Conservation (phyloP, 345 rosid species). For the Salix arbutifolia region DNA sequence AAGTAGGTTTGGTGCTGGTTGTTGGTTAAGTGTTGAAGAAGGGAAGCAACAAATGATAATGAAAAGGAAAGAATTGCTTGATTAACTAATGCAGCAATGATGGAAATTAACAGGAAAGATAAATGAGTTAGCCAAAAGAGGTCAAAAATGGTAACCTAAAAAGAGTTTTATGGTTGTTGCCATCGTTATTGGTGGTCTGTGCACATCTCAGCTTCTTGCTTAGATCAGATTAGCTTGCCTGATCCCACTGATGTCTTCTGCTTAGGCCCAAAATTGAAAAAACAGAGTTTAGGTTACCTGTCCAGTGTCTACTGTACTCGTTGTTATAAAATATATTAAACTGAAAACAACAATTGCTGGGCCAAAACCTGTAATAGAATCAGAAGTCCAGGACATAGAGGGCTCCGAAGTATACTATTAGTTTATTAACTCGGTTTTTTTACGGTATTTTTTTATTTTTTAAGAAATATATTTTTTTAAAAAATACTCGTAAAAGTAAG, state of each 20-base stretch:
- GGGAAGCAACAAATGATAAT: slow-evolving; percentile 27
- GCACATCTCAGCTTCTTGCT: slow-evolving; percentile 11
- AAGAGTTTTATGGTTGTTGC: neutral
- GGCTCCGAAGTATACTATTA: too few species aligned
- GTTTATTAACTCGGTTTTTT: too few species aligned
- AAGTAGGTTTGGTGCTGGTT: slow-evolving; percentile 40
- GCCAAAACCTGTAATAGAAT: too few species aligned
- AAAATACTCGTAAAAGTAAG: too few species aligned
- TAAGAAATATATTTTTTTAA: too few species aligned
- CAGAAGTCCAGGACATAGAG: too few species aligned
- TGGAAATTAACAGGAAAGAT: slow-evolving; percentile 1
- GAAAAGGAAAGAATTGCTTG: slow-evolving; percentile 21
- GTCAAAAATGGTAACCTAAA: slow-evolving; percentile 1
- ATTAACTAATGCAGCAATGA: slow-evolving; percentile 12
- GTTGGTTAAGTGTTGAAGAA: slow-evolving; percentile 41
- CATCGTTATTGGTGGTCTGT: slow-evolving; percentile 1
- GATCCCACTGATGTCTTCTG: neutral
- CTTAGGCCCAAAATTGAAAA: neutral
- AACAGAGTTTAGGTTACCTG: too few species aligned
- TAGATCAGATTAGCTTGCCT: slow-evolving; percentile 7
- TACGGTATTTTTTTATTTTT: too few species aligned
- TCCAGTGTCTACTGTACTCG: too few species aligned
- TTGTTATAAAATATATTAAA: too few species aligned
- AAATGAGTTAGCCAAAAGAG: neutral
- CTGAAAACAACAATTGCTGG: too few species aligned